Evolutionary conservation across 2,329 filamentous ascomycete species (phyloP), one percentile per base, ranked within the genome.

Genomic region (Microsporum ferrugineum): DNA sequence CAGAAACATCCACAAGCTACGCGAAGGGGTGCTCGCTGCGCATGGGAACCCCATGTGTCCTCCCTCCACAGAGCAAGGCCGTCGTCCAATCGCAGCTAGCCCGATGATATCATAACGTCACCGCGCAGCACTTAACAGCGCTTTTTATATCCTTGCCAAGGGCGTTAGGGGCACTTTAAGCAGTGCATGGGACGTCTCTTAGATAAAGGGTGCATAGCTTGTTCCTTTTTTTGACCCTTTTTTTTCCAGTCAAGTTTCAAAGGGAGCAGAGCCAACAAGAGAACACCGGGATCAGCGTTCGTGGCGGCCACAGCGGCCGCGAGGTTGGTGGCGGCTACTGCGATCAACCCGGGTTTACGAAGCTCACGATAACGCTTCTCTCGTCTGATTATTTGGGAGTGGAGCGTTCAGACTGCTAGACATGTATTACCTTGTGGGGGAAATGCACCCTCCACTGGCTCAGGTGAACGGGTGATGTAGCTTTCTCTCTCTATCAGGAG

Each of bases 81-180:
- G 39, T 14, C 27, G 51, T 7, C 51, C 51, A 55, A 55, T 55
- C 29, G 51, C 51, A 7, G 8, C 29, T 14, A 8, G 29, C 33
- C 51, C 31, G 51, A 38, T 55, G 51, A 55, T 55, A 36, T 34
- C 31, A 55, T 55, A 55, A 55, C 51, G 51, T 55, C 51, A 55
- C 31, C 23, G 5, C 23, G 31, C 51, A n/a, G 29, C 33, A 31
- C 51, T 43, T 43, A 43, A 55, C 51, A 6, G 29, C 51, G 14
- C 51, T 17, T 55, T 36, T 55, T 34, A 34, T 55, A n/a, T 55
- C 3, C 12, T 55, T 14, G 49, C 49, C 49, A 34, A 36, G 49
- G 12, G 49, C 7, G 49, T 55, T 23, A 36, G 33, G 33, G 45
- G 27, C 12, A 5, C 23, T 34, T n/a, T 34, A 17, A 31, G 14